Percentiles rank a stretch among this genome's conserved stretches.
These are phyloP conservation scores for Starmerella geochares DNA, from an alignment of 805 yeast genomes.

Conservation along the genomic window DNA sequence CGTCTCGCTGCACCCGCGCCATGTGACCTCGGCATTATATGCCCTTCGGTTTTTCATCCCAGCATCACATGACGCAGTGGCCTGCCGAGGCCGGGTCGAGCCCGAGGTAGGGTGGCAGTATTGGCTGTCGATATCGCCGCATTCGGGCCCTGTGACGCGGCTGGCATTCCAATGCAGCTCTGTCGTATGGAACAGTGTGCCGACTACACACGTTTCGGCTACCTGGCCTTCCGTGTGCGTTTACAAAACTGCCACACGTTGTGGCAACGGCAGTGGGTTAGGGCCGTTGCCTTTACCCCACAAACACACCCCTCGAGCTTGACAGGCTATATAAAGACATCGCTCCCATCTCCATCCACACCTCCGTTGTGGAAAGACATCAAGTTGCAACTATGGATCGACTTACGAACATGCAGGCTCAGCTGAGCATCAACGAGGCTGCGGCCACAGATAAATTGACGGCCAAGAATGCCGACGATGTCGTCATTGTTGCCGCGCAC, in stretches of 20 bases:
- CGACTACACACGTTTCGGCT: neutral
- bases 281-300: conserved; percentile 3
- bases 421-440: conserved; percentile 29
- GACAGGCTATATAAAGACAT: neutral
- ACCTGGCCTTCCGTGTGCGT: neutral
- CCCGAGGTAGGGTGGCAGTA: no score
- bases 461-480: conserved; percentile 70
- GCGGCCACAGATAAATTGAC: conserved; percentile 32
- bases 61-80: neutral
- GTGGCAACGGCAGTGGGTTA: conserved; percentile 6
- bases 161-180: no score
- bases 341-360: no score
- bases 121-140: neutral
- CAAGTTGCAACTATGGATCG: conserved; percentile 28
- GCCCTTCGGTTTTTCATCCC: neutral
- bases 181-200: no score
- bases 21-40: neutral
- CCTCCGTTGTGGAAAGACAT: neutral
- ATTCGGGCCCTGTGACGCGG: neutral
- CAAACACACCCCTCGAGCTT: conserved; percentile 2
- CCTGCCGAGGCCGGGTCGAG: neutral
- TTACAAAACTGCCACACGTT: neutral
- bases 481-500: conserved; percentile 80
- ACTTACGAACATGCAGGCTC: conserved; percentile 29
- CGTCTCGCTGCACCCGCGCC: no score